Conservation (phyloP, 23 red algal genomes). For the Gracilaria caudata region DNA sequence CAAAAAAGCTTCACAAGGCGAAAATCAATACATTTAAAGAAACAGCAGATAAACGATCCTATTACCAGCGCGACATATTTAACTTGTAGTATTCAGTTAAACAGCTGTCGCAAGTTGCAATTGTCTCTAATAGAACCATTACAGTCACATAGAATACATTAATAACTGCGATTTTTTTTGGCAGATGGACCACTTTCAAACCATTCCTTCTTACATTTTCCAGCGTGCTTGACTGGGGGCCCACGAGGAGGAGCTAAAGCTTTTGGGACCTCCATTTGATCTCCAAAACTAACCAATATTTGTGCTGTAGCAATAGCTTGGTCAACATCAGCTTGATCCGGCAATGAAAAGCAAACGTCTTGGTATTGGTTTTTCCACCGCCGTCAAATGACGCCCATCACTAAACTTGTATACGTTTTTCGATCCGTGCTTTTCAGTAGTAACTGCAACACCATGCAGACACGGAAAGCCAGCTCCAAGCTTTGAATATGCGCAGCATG, state of each 20-base stretch:
- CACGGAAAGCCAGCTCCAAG: conserved; percentile 12
- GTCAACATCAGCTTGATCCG: no score
- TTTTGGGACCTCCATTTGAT: not conserved
- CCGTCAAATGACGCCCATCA: not conserved
- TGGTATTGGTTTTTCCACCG: not conserved
- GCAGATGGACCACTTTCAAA: conserved; percentile 7
- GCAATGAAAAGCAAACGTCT: no score
- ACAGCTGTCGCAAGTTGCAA: no score
- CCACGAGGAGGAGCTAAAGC: not conserved
- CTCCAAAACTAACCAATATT: not conserved
- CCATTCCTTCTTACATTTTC: not conserved
- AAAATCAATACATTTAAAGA: no score
- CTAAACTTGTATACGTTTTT: conserved; percentile 14
- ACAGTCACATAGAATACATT: no score
- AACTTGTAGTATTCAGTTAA: no score
- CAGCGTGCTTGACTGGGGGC: not conserved
- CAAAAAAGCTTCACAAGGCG: no score
- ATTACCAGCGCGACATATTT: no score
- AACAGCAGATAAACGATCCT: no score
- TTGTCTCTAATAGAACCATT: no score
- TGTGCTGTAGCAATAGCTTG: not conserved
- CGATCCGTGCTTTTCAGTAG: conserved; percentile 6
- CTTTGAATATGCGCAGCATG: conserved; percentile 16
- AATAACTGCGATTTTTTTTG: no score
- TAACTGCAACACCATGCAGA: conserved; percentile 19